Conservation (phyloP, 495 filamentous ascomycete species). For the Xanthoparmelia taractica region DNA sequence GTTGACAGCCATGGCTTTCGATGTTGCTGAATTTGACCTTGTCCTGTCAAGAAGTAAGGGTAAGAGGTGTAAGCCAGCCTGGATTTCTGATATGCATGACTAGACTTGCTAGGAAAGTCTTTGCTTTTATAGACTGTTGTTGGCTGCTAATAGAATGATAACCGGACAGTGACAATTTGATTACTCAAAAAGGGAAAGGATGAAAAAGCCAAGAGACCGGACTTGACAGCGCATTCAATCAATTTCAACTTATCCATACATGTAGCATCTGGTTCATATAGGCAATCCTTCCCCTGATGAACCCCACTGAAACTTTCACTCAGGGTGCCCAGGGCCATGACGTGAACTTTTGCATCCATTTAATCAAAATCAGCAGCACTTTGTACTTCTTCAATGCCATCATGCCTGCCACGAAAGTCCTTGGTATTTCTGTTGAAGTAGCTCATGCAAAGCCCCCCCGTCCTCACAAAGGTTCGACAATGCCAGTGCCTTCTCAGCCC, state of each 20-base stretch:
- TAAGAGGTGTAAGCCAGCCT: no score
- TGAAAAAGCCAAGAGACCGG: not conserved
- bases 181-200: not conserved
- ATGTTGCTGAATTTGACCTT: not conserved
- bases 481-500: conserved; percentile 59
- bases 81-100: no score
- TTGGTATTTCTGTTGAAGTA: conserved; percentile 48
- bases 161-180: no score
- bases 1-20: not conserved
- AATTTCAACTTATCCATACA: not conserved
- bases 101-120: no score
- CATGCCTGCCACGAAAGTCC: conserved; percentile 40
- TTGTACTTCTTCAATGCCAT: not conserved
- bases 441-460: conserved; percentile 41
- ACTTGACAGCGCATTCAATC: not conserved
- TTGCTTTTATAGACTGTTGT: no score
- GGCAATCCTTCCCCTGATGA: not conserved
- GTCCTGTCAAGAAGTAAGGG: no score
- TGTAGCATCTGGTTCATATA: not conserved
- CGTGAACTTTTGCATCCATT: not conserved
- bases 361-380: not conserved
- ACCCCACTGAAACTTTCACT: not conserved
- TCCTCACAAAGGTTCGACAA: conserved; percentile 51
- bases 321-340: not conserved
- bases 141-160: no score